Evolutionary conservation across 192 early-diverging fungal genomes (phyloP).

Genomic region (Phlyctochytrium planicorne): DNA sequence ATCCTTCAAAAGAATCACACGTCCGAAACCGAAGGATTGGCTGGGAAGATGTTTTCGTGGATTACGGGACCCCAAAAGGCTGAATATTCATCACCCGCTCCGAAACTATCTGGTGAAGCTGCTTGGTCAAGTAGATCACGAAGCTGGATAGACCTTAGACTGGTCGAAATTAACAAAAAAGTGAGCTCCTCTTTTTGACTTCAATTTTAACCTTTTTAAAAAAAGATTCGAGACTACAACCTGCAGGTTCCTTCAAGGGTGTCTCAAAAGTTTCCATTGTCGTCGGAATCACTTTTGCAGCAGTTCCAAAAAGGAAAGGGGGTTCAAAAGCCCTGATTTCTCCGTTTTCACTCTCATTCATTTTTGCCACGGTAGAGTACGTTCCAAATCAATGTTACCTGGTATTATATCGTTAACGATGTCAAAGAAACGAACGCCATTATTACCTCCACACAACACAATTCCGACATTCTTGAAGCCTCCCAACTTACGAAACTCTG

Average conservation of each 20-base stretch:
- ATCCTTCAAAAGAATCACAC: background rate
- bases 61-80: too few species aligned
- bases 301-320: background rate
- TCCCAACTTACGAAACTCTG: conserved; percentile 19
- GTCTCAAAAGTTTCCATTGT: background rate
- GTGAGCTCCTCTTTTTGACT: too few species aligned
- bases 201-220: background rate
- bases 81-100: too few species aligned
- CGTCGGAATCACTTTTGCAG: background rate
- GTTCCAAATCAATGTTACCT: conserved; percentile 7
- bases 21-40: background rate
- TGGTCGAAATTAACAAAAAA: background rate
- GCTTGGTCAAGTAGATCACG: background rate
- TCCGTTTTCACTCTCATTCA: too few species aligned
- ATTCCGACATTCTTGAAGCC: conserved; percentile 47
- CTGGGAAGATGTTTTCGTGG: background rate
- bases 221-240: conserved; percentile 7
- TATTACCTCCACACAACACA: conserved; percentile 54
- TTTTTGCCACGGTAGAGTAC: background rate
- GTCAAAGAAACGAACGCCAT: too few species aligned
- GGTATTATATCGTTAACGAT: conserved; percentile 25
- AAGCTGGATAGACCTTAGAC: background rate
- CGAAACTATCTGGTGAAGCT: background rate
- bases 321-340: background rate
- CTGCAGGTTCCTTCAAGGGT: background rate